Percentiles rank a stretch among this genome's conserved stretches.
These are phyloP conservation scores for Cercospora beticola DNA, from an alignment of 2,329 filamentous ascomycete species.

Conservation along the genomic window DNA sequence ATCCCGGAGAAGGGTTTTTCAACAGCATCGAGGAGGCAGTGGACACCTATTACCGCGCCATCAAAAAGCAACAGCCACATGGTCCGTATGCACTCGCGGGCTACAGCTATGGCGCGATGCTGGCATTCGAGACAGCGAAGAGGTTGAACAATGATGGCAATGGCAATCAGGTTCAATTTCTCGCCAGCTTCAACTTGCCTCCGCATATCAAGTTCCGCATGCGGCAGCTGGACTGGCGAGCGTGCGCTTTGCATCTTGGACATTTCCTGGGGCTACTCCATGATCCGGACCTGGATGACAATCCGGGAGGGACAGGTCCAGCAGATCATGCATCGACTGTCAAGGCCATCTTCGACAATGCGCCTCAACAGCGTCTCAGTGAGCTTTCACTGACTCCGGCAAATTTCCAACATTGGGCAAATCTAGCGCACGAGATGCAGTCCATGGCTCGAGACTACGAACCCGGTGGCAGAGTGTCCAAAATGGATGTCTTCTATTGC, in stretches of 20 bases:
- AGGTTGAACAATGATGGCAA: conserved; percentile 37
- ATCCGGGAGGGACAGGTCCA: neutral
- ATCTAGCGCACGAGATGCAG: conserved; percentile 13
- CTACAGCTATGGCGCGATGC: conserved; percentile 52
- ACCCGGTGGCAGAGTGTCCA: conserved; percentile 40
- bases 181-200: conserved; percentile 50
- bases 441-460: conserved; percentile 39
- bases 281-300: conserved; percentile 17
- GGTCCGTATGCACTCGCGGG: conserved; percentile 56
- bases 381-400: neutral
- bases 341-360: neutral
- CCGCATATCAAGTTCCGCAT: conserved; percentile 50
- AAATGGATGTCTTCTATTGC: conserved; percentile 47
- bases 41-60: conserved; percentile 42
- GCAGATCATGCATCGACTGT: neutral
- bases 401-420: conserved; percentile 5
- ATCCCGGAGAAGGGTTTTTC: conserved; percentile 42
- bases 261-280: conserved; percentile 45
- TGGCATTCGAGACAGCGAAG: conserved; percentile 55
- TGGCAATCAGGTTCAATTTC: conserved; percentile 41
- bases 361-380: neutral
- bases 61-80: conserved; percentile 45
- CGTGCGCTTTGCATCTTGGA: conserved; percentile 43
- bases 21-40: conserved; percentile 43
- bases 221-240: conserved; percentile 42